phyloP scores from a whole-genome alignment of 1,284 basidiomycete genomes.

The Rugosomyces carneus region DNA sequence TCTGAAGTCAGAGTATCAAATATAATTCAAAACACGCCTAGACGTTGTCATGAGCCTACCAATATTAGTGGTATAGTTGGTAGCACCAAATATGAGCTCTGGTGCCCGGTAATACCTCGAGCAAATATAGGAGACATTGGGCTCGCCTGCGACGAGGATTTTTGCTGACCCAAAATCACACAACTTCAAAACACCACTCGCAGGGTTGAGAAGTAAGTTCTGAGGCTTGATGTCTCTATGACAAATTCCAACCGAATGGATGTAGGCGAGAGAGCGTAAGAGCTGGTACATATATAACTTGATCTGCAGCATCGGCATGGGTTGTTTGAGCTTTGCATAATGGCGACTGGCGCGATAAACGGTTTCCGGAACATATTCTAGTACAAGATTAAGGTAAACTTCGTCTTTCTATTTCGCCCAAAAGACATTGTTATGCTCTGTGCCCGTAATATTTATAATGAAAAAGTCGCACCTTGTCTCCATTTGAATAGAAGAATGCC shows the following conservation, averaged over 20 bases:
- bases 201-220: slow-evolving; percentile 95
- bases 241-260: slow-evolving; percentile 96
- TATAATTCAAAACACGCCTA: slow-evolving; percentile 4
- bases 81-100: slow-evolving; percentile 98
- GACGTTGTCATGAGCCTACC: slow-evolving; percentile 51
- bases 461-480: slow-evolving; percentile 77
- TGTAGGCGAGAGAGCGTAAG: slow-evolving; percentile 94
- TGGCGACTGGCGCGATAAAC: slow-evolving; percentile 98
- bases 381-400: slow-evolving; percentile 98
- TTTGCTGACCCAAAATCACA: slow-evolving; percentile 99
- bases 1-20: slow-evolving; percentile 42
- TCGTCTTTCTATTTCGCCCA: slow-evolving; percentile 81
- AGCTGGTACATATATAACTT: slow-evolving; percentile 99
- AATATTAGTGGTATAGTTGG: slow-evolving; percentile 99
- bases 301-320: slow-evolving; percentile 99
- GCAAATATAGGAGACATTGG: slow-evolving; percentile 99
- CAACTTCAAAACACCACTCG: slow-evolving; percentile 93
- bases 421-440: too few species aligned
- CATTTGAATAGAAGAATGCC: slow-evolving; percentile 99
- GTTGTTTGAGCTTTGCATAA: slow-evolving; percentile 99
- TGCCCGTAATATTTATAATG: too few species aligned
- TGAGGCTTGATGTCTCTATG: slow-evolving; percentile 99
- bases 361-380: slow-evolving; percentile 99
- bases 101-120: slow-evolving; percentile 99
- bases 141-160: slow-evolving; percentile 95